Evolutionary conservation across 352 stramenopile species (phyloP), one percentile per base, ranked within the genome.

Genomic region (Phytopythium montanum): DNA sequence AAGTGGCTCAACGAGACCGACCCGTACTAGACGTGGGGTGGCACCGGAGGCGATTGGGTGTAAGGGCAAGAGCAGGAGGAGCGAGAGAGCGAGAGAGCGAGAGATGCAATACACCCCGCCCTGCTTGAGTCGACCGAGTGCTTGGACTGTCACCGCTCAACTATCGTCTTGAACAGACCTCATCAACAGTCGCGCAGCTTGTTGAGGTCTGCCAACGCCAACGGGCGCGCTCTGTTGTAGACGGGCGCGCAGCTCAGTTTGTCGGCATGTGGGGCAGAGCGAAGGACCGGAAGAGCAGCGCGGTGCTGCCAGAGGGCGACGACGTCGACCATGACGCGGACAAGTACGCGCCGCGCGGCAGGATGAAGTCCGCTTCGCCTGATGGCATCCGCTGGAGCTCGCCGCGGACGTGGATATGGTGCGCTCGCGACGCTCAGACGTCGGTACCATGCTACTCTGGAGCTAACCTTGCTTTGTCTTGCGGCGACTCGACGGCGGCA

Each of bases 1-100:
- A 93, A 94, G 72, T 95, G 86, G 86, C 77, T 95, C 42, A 93
- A 88, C 66, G 86, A 95, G 68, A 79, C 51, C 61, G 78, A 92
- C 60, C 75, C 76, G 54, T 95, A 93, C 73, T 94, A 89, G 61
- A 70, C 48, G 36, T 26, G n/a, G n/a, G n/a, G n/a, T n/a, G n/a
- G n/a, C n/a, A n/a, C n/a, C n/a, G 33, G 9, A 8, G 33, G 9
- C 33, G 33, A 38, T 12, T 14, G 33, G 33, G 5, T 12, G 33
- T 14, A 12, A 38, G 33, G 14, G 33, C 33, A 38, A 12, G 14
- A 8, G 33, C 8, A 38, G 18, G 38, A 44, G 38, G 38, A 12
- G 19, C 38, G 38, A 45, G 39, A n/a, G 16, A 16, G 33, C 10
- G 33, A 38, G 33, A 16, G n/a, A n/a, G n/a, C 0, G 36, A 42